These are phyloP conservation scores for Apiospora marii DNA, from an alignment of 2,329 filamentous ascomycete genomes.

Conservation along the genomic window DNA sequence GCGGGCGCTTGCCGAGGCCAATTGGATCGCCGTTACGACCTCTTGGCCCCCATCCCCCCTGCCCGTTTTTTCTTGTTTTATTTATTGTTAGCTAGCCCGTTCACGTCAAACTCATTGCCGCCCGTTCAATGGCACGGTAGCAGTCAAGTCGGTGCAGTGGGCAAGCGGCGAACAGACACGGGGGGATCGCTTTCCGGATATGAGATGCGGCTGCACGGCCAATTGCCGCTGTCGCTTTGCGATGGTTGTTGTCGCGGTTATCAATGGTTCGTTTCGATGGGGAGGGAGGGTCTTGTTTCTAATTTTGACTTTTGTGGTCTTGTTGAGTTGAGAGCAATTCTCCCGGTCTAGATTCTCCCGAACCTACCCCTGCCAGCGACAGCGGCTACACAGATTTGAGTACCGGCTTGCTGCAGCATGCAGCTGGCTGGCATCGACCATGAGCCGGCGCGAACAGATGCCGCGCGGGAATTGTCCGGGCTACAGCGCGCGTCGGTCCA, in stretches of 20 bases:
- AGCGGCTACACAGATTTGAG: slow-evolving; percentile 3
- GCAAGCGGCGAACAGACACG: not conserved
- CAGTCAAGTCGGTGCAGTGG: not conserved
- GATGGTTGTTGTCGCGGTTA: not conserved
- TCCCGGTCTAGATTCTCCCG: not conserved
- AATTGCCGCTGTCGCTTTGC: slow-evolving; percentile 14
- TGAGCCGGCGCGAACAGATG: not conserved
- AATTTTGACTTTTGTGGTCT: not conserved
- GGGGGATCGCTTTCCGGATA: slow-evolving; percentile 2
- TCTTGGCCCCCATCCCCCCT: not conserved
- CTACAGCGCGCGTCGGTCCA: not conserved
- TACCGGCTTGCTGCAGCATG: not conserved
- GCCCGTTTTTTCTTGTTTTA: not conserved
- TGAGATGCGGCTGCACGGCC: slow-evolving; percentile 22
- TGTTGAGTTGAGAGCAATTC: not conserved
- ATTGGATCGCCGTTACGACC: not conserved
- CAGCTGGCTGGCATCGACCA: not conserved
- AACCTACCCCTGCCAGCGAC: not conserved
- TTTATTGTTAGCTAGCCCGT: not conserved
- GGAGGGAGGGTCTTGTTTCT: not conserved
- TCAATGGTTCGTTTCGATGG: not conserved
- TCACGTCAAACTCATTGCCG: not conserved
- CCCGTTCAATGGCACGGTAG: not conserved
- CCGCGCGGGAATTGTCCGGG: slow-evolving; percentile 15
- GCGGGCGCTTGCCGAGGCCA: slow-evolving; percentile 15